Percentiles rank a stretch among this genome's conserved stretches.
phyloP scores from a whole-genome alignment of 345 rosid genomes.

The Gossypium anomalum region DNA sequence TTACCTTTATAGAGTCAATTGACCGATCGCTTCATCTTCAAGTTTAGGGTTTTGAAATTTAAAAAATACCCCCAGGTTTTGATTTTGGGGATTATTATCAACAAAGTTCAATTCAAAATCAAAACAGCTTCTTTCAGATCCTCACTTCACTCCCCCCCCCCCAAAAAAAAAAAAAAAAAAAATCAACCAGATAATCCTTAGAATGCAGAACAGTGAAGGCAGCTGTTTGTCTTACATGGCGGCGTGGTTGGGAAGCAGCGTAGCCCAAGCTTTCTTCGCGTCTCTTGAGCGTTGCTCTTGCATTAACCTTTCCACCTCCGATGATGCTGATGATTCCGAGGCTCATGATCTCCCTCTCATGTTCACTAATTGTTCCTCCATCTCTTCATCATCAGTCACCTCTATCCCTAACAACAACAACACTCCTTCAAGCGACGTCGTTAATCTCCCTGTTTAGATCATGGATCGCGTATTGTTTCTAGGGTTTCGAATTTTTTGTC shows the following conservation, averaged over 20 bases:
- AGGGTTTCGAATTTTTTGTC: background rate
- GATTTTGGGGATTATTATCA: background rate
- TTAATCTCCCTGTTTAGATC: constrained; percentile 25
- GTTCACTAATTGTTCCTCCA: constrained; percentile 24
- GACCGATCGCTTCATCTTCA: background rate
- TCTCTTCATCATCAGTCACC: constrained; percentile 14
- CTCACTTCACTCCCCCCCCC: too few species aligned
- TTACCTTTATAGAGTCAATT: background rate
- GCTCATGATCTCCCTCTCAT: constrained; percentile 44
- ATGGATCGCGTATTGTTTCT: background rate
- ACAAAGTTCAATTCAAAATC: background rate
- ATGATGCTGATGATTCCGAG: constrained; percentile 34
- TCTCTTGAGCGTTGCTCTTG: constrained; percentile 49
- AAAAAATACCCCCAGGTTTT: background rate
- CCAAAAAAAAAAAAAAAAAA: too few species aligned
- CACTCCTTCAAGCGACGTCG: constrained; percentile 19
- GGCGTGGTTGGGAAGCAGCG: constrained; percentile 46
- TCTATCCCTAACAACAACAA: background rate
- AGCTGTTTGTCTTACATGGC: constrained; percentile 35
- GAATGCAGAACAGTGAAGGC: constrained; percentile 26
- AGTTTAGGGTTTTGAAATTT: constrained; percentile 7
- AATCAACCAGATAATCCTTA: too few species aligned
- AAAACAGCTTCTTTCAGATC: background rate
- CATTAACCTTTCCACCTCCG: constrained; percentile 46
- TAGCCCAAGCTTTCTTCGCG: constrained; percentile 45